Evolutionary conservation across 345 rosid genomes (phyloP), one percentile per base, ranked within the genome.

Genomic region (Linum tenue): DNA sequence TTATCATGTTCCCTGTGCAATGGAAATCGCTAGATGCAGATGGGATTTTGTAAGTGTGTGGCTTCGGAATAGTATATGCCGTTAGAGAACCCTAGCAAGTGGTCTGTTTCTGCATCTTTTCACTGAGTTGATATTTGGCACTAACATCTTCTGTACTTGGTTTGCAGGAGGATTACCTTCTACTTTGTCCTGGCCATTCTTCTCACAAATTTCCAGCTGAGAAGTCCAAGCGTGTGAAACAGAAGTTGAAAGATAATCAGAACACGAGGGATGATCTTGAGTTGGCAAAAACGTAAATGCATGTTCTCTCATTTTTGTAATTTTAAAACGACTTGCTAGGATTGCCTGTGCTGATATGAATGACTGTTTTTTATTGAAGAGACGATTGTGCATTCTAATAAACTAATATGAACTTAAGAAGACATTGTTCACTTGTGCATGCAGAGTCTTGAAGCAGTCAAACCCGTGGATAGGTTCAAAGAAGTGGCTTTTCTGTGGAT

Each of bases 1-100:
- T 69, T 92, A 89, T 72, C 96, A 92, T 79, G 78, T 78, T 75
- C 85, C 90, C 15, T 92, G 96, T 81, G 92, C 96, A 55, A 60
- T 51, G 42, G 78, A 86, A 72, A 76, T 76, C 9, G 51, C 80
- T 2, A 80, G 72, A 50, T 89, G 97, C 66, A 86, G 98, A 36
- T 92, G 98, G 98, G 91, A 87, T 63, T 31, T 58, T 75, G 96
- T 85, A 80, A 76, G 85, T 73, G 31, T 35, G 0, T 39, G 56
- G 11, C 14, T 66, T 15, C 59, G 59, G 48, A 35, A 37, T 42
- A 5, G 50, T 43, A 43, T 43, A 11, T 43, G 50, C 50, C 10
- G 50, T 22, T 22, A 38, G 66, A 6, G 36, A 22, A 64, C 39
- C 31, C n/a, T 43, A 3, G 4, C 62, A 37, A 40, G 40, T 41